These are phyloP conservation scores for Candida anglica DNA, from an alignment of 805 yeast species.

Conservation along the genomic window DNA sequence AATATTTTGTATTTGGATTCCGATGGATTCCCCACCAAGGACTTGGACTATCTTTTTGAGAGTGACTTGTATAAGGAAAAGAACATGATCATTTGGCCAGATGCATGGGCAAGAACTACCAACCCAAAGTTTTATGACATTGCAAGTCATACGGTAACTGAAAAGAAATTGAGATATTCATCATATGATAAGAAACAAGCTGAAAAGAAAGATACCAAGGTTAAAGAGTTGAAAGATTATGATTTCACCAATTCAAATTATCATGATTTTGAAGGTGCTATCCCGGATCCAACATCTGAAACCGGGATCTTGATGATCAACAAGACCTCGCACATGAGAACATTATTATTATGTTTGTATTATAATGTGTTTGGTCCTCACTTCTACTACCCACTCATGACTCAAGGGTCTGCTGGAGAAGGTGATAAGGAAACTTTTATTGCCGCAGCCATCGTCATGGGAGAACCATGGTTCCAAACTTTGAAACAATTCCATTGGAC, in stretches of 20 bases:
- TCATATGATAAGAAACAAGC: constrained; percentile 23
- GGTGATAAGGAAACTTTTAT: constrained; percentile 79
- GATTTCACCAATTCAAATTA: constrained; percentile 23
- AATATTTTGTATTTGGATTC: constrained; percentile 47
- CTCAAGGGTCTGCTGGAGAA: constrained; percentile 74
- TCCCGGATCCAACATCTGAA: constrained; percentile 67
- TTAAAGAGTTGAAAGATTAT: constrained; percentile 19
- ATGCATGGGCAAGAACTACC: constrained; percentile 67
- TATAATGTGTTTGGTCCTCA: constrained; percentile 65
- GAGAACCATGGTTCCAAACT: constrained; percentile 49
- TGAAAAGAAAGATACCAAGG: constrained; percentile 19
- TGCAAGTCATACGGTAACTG: constrained; percentile 34
- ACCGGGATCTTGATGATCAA: constrained; percentile 66
- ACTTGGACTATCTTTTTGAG: constrained; percentile 43
- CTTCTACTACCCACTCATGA: constrained; percentile 61
- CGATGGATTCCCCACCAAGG: constrained; percentile 43
- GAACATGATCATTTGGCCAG: constrained; percentile 62
- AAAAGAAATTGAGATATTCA: constrained; percentile 30
- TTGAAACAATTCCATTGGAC: constrained; percentile 39
- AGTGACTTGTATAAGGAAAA: constrained; percentile 43
- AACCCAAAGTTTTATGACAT: constrained; percentile 57
- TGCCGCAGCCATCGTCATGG: constrained; percentile 57
- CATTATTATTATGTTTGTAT: constrained; percentile 56
- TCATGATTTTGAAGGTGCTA: constrained; percentile 60
- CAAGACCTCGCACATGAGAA: constrained; percentile 54